Base-by-base conservation (phyloP, 2,329 filamentous ascomycete genomes). In the Chaetomium sp. region DNA sequence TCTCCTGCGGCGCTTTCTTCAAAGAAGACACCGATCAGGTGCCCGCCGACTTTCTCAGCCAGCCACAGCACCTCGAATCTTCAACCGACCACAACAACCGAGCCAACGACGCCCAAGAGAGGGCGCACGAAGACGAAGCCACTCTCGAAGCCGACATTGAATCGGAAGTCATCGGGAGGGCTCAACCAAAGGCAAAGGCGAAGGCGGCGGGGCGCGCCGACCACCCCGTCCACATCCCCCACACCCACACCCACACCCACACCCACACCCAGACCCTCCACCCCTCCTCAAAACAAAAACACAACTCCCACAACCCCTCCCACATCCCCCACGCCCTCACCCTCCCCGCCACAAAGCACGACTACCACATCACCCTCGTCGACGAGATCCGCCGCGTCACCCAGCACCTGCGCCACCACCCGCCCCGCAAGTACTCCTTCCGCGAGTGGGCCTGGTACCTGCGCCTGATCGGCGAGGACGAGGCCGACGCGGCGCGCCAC, bases 401-500 rank as follows among this genome's bases (percentile, higher is more conserved):
- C 1, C 79, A 84, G 56, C 86, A 95, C 72, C 78, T 90, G 38
- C 83, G 85, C 21, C 75, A 80, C 53, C 76, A 81, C 4, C 82
- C 85, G 2, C 81, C 83, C 0, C 87, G 87, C 62, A 83, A 82
- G 61, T 97, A 97, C 74, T 82, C 80, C 0, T 97, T 93, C 68
- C 87, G 93, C 69, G 90, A 96, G 74, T 96, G 93, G 93, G 90
- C 90, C 0, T 91, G 91, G 79, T 95, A 92, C 70, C 88, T 93
- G 8, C 85, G 86, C 25, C 81, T 97, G 35, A 90, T 96, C n/a
- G 86, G 86, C 55, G 85, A 88, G 72, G 85, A 88, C 72, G 85
- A 88, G 72, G 77, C 76, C 62, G 79, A 79, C 68, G 77, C 83
- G 2, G 75, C 78, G 6, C 82, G 77, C 21, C 86, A 88, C 71